A percentile compares a stretch with the other conserved stretches of the same genome.
Evolutionary conservation across 129 eudicot species (phyloP).

Genomic region (Scalesia atractyloides): DNA sequence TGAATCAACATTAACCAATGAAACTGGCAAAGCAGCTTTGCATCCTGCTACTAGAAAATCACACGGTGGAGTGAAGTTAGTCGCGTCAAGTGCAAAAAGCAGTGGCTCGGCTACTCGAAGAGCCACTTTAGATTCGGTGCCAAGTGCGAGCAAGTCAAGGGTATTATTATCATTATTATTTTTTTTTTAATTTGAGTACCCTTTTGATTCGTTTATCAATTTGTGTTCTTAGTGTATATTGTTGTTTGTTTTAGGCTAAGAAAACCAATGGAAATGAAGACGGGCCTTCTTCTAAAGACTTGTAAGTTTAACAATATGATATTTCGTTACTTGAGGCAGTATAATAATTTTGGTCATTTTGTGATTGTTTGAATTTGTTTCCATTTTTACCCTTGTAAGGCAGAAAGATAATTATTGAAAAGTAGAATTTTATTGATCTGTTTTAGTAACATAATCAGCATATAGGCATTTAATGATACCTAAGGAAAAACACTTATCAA

Average conservation of each 20-base stretch:
- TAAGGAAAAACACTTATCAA: not conserved
- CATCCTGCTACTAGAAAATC: conserved; percentile 37
- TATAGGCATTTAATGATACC: not conserved
- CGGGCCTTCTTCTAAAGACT: conserved; percentile 40
- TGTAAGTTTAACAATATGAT: conserved; percentile 45
- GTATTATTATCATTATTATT: too few relatives aligned
- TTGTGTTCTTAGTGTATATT: conserved; percentile 7
- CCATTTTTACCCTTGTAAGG: conserved; percentile 16
- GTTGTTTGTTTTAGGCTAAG: conserved; percentile 41
- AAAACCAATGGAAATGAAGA: conserved; percentile 51
- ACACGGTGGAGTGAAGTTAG: conserved; percentile 39
- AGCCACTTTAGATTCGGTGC: conserved; percentile 44
- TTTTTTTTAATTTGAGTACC: not conserved
- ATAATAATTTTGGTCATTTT: not conserved
- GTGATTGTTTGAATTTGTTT: not conserved
- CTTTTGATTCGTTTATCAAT: not conserved
- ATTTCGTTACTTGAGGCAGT: not conserved
- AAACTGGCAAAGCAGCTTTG: conserved; percentile 26
- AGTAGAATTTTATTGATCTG: not conserved
- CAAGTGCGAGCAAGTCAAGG: conserved; percentile 39
- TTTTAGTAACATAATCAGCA: conserved; percentile 8
- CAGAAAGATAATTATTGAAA: not conserved
- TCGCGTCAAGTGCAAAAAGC: conserved; percentile 27
- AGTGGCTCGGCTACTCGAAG: conserved; percentile 30
- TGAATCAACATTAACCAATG: conserved; percentile 33